A percentile compares a stretch with the other conserved stretches of the same genome.
Conservation (phyloP, 768 basidiomycete species). For the Mycena galericulata region DNA sequence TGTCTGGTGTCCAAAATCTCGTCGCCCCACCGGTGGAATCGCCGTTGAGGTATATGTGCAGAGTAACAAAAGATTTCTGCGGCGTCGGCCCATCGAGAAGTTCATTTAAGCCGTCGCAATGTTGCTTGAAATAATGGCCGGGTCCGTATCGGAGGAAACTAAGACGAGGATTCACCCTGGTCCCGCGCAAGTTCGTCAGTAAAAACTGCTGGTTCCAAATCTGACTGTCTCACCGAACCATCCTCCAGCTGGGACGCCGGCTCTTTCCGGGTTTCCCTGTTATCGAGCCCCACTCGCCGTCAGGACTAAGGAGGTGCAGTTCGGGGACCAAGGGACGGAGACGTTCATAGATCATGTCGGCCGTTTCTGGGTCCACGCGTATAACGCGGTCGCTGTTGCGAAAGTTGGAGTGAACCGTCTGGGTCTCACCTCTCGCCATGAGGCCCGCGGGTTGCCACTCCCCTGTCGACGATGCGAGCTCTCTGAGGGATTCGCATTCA, state of each 20-base stretch:
- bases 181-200: background rate
- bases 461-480: conserved; percentile 49
- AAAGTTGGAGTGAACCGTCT: conserved; percentile 52
- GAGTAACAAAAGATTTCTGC: conserved; percentile 55
- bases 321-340: conserved; percentile 54
- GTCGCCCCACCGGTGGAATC: conserved; percentile 48
- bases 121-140: conserved; percentile 52
- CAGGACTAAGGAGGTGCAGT: conserved; percentile 46
- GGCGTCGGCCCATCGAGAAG: conserved; percentile 46
- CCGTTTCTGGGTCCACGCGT: conserved; percentile 48
- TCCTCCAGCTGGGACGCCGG: conserved; percentile 48
- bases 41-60: conserved; percentile 58
- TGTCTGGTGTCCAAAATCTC: conserved; percentile 50
- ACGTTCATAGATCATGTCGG: conserved; percentile 49
- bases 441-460: conserved; percentile 55
- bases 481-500: conserved; percentile 55
- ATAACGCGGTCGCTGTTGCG: conserved; percentile 56
- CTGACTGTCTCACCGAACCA: conserved; percentile 46
- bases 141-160: conserved; percentile 59
- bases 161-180: conserved; percentile 56
- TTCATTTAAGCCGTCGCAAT: conserved; percentile 49
- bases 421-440: conserved; percentile 38
- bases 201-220: background rate
- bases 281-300: conserved; percentile 49
- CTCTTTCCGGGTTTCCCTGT: conserved; percentile 41